Evolutionary conservation across 2,329 filamentous ascomycete genomes (phyloP).

Genomic region (Diaporthe capsici): DNA sequence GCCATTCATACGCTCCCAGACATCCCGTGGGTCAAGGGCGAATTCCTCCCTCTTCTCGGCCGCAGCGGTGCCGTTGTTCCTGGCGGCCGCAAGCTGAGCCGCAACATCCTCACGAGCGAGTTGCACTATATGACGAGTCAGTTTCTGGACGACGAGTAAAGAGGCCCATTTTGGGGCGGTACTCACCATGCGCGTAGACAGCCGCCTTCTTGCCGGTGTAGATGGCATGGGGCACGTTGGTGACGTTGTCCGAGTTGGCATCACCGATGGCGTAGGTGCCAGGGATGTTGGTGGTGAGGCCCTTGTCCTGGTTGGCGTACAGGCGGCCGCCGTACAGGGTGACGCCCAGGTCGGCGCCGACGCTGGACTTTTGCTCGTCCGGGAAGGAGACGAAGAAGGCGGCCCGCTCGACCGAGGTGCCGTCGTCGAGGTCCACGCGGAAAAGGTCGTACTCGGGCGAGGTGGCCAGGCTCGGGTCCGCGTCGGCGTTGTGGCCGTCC

Average conservation of each 20-base stretch:
- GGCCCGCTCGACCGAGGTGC: conserved; percentile 59
- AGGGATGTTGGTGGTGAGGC: conserved; percentile 64
- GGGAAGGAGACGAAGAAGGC: conserved; percentile 67
- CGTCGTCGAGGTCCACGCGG: conserved; percentile 65
- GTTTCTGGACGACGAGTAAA: neutral
- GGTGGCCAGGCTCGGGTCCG: conserved; percentile 58
- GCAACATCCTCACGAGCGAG: conserved; percentile 57
- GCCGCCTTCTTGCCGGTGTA: conserved; percentile 71
- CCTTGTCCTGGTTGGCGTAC: conserved; percentile 55
- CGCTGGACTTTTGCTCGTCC: conserved; percentile 60
- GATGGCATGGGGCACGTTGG: conserved; percentile 73
- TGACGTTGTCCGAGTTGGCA: conserved; percentile 70
- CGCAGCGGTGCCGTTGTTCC: conserved; percentile 45
- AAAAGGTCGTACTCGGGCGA: conserved; percentile 68
- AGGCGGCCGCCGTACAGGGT: conserved; percentile 60
- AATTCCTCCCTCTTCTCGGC: conserved; percentile 49
- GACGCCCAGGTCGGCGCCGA: conserved; percentile 64
- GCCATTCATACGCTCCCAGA: conserved; percentile 64
- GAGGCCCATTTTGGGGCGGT: neutral
- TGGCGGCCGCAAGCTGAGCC: conserved; percentile 47
- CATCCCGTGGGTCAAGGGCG: conserved; percentile 53
- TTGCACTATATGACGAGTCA: conserved; percentile 50
- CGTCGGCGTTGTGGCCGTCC: conserved; percentile 53
- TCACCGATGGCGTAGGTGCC: conserved; percentile 73
- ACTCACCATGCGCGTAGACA: conserved; percentile 70